These are phyloP conservation scores for Lasiosphaeria ovina DNA, from an alignment of 495 filamentous ascomycete genomes.

Conservation along the genomic window DNA sequence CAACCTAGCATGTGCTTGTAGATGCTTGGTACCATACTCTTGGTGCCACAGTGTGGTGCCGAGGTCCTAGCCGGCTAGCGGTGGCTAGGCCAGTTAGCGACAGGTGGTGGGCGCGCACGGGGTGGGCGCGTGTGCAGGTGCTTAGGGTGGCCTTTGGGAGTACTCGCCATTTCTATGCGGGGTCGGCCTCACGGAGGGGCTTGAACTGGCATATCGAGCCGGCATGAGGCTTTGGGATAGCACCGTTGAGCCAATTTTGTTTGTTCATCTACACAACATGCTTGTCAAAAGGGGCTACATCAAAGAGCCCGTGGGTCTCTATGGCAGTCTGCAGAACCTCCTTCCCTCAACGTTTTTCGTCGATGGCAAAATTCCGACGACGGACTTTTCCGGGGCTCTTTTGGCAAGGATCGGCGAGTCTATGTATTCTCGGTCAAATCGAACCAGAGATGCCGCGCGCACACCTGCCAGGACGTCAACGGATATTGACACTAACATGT, in stretches of 20 bases:
- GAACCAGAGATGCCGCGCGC: not conserved
- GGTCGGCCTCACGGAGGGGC: conserved; percentile 41
- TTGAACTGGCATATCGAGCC: conserved; percentile 34
- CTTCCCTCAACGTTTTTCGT: conserved; percentile 26
- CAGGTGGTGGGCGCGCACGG: no score
- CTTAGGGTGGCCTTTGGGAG: no score
- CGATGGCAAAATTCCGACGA: conserved; percentile 31
- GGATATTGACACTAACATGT: not conserved
- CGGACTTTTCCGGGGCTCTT: conserved; percentile 26
- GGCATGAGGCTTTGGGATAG: conserved; percentile 35
- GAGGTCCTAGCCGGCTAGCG: no score
- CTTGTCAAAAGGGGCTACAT: conserved; percentile 41
- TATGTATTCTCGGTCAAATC: not conserved
- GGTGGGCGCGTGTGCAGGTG: no score
- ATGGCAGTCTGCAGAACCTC: not conserved
- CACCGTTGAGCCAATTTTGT: conserved; percentile 21
- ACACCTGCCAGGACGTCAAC: not conserved
- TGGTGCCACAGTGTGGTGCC: no score
- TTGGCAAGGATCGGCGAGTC: not conserved
- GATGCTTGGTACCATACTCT: no score
- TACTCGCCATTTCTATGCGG: conserved; percentile 53
- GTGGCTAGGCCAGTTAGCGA: no score
- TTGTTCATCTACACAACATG: conserved; percentile 46
- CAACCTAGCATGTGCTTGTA: no score
- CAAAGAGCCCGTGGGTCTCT: conserved; percentile 25